Conservation (phyloP, 75 land plant genomes). For the Cunninghamia lanceolata region DNA sequence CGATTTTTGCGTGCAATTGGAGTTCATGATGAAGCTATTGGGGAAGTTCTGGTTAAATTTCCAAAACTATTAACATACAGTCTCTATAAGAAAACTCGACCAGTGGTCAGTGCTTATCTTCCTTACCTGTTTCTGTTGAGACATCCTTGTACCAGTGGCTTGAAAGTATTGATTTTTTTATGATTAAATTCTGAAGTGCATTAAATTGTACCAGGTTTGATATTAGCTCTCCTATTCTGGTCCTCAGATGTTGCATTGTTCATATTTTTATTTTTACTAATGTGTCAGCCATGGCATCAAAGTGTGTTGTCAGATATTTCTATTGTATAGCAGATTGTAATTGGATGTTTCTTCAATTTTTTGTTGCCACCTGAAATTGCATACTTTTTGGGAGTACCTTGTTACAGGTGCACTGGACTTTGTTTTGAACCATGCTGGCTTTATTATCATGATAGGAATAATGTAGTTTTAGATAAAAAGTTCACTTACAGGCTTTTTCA, state of each 20-base stretch:
- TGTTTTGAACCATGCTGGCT: neutral
- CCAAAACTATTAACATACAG: conserved; percentile 88
- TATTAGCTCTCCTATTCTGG: neutral
- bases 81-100: conserved; percentile 84
- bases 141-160: neutral
- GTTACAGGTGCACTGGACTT: too few species aligned
- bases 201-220: neutral
- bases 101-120: conserved; percentile 55
- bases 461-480: neutral
- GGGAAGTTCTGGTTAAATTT: conserved; percentile 67
- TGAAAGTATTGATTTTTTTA: neutral
- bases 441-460: neutral
- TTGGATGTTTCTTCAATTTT: neutral
- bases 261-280: neutral
- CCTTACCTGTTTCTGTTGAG: neutral
- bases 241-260: neutral
- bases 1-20: conserved; percentile 85
- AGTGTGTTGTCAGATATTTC: neutral
- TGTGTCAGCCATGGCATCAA: neutral
- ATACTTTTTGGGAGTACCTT: neutral
- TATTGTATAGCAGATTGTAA: neutral
- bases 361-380: neutral
- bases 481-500: neutral
- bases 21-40: conserved; percentile 73
- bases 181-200: neutral